Base-by-base conservation (phyloP, 345 rosid genomes). In the Salix brachista region DNA sequence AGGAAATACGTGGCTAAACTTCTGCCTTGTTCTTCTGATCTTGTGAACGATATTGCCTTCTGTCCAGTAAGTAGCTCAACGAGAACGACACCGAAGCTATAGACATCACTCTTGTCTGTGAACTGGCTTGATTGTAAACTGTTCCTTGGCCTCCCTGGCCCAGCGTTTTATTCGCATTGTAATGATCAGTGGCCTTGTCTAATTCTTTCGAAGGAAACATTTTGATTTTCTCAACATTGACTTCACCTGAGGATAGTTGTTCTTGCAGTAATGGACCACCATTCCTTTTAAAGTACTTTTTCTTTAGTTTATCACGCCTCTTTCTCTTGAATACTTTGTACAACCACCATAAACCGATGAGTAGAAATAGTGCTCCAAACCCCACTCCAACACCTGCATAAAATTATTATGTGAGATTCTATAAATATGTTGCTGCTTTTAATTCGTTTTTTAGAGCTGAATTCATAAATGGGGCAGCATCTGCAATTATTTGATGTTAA, bases 51-150 rank as follows among this genome's bases (percentile, higher is more conserved):
- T 17, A 72, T 56, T 28, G 75, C 5, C 13, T 52, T 72, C 2
- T 30, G 52, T 2, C 52, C 52, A 14, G 52, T 46, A 16, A 46
- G 52, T 46, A 46, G 52, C 52, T 46, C 52, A 46, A 16, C 52
- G 0, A 14, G 52, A 16, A 46, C 52, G 0, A 46, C 52, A 13
- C 52, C 52, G 4, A 46, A 46, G 19, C 52, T 46, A 39, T 68
- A 68, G 12, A 68, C 71, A 42, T 68, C 71, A 39, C 71, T 68
- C 71, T 66, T 66, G 71, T 37, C 18, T 25, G 62, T 36, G 28
- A 70, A 13, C 5, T 11, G 46, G 14, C 46, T 42, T 2, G 46
- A 42, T 41, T 41, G 44, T 41, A 41, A 46, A 46, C 50, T 46
- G 18, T 46, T 12, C 50, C 50, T 14, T 46, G 50, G 18, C 64